These are phyloP conservation scores for Talaromyces funiculosus DNA, from an alignment of 2,329 filamentous ascomycete genomes.

Conservation along the genomic window DNA sequence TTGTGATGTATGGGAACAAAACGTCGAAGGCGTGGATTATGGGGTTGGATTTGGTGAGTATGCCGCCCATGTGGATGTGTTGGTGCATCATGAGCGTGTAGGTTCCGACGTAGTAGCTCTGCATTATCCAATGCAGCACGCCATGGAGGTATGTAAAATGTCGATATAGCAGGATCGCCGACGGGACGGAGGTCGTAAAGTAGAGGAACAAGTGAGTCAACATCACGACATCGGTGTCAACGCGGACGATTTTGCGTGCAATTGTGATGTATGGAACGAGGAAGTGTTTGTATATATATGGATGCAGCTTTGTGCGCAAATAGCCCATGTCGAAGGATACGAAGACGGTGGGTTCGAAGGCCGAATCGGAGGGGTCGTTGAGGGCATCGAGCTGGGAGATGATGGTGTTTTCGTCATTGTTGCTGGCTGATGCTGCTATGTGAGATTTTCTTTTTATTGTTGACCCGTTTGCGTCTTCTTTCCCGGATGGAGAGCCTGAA, in stretches of 20 bases:
- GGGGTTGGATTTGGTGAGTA: constrained; percentile 53
- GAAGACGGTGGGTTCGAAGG: constrained; percentile 54
- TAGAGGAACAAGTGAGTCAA: constrained; percentile 71
- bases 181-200: constrained; percentile 63
- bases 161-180: constrained; percentile 59
- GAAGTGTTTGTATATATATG: constrained; percentile 36
- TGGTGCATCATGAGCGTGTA: constrained; percentile 82
- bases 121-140: constrained; percentile 59
- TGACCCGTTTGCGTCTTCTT: not conserved
- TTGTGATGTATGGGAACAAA: constrained; percentile 65
- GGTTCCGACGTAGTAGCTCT: constrained; percentile 62
- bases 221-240: constrained; percentile 70
- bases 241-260: constrained; percentile 55
- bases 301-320: constrained; percentile 37
- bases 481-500: not conserved
- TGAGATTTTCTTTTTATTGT: not conserved
- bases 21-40: constrained; percentile 54
- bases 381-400: constrained; percentile 44
- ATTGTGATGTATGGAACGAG: constrained; percentile 56
- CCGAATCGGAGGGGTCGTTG: constrained; percentile 44
- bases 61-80: constrained; percentile 71
- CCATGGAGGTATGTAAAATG: constrained; percentile 65
- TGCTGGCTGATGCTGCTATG: not conserved
- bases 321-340: constrained; percentile 47
- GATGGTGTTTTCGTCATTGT: constrained; percentile 23